Percentiles rank a stretch among this genome's conserved stretches.
phyloP scores from a whole-genome alignment of 148 eudicot species.

The Vaccinium vitisidaea region DNA sequence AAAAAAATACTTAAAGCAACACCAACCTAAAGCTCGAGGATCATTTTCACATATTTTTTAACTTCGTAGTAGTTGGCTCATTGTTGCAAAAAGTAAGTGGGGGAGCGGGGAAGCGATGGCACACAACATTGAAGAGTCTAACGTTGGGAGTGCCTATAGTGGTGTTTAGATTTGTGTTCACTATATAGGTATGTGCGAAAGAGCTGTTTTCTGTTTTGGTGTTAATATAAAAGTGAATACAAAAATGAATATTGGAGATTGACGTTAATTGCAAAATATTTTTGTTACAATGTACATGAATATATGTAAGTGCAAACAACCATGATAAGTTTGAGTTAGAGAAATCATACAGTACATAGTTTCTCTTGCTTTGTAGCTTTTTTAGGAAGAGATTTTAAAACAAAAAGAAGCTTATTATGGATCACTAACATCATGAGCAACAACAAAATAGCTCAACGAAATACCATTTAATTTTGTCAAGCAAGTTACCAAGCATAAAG shows the following conservation, averaged over 20 bases:
- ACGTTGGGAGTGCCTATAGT: no score
- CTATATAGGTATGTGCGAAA: not conserved
- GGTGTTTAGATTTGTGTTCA: not conserved
- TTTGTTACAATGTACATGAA: not conserved
- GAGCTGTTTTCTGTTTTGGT: not conserved
- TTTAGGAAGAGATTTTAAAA: not conserved
- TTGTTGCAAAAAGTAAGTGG: no score
- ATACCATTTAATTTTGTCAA: conserved; percentile 4
- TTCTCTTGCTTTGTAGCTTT: not conserved
- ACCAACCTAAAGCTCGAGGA: not conserved
- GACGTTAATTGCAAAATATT: not conserved
- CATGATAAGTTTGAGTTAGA: not conserved
- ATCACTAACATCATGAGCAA: conserved; percentile 7
- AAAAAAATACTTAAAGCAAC: not conserved
- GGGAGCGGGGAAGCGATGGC: no score
- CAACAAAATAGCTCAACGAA: not conserved
- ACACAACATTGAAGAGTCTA: no score
- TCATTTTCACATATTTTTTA: no score
- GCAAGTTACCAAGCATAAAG: not conserved
- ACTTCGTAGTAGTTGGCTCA: no score
- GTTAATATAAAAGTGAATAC: not conserved
- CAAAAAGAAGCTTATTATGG: not conserved
- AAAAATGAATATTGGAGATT: not conserved
- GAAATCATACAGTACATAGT: not conserved
- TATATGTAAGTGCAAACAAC: not conserved